Percentiles rank a stretch among this genome's conserved stretches.
Conservation (phyloP, 148 eudicot species). For the Amaranthus cruentus region DNA sequence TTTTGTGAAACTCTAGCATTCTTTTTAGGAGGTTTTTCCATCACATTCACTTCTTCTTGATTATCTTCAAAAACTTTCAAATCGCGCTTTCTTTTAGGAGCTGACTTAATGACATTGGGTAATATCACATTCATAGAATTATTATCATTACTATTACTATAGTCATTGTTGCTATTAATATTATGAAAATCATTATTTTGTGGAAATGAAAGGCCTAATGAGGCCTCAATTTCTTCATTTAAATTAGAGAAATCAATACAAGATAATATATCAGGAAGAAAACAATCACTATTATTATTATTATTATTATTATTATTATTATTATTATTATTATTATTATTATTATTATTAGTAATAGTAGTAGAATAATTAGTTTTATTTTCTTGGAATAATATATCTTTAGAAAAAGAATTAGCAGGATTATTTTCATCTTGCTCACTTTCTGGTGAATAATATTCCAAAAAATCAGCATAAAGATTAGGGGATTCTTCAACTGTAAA, state of each 20-base stretch:
- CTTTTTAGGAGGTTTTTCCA: constrained; percentile 37
- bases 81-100: constrained; percentile 40
- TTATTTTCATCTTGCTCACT: constrained; percentile 7
- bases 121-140: constrained; percentile 9
- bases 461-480: constrained; percentile 24
- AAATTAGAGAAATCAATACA: constrained; percentile 20
- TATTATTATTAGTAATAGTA: constrained; percentile 19
- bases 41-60: constrained; percentile 1
- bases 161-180: too few relatives aligned
- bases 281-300: constrained; percentile 14
- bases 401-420: neutral
- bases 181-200: constrained; percentile 4
- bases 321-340: constrained; percentile 24
- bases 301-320: constrained; percentile 22
- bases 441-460: constrained; percentile 20
- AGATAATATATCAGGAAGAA: neutral
- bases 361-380: neutral
- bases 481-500: constrained; percentile 34
- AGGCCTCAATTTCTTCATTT: constrained; percentile 12
- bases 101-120: constrained; percentile 20
- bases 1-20: constrained; percentile 38
- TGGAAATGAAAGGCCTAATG: constrained; percentile 12
- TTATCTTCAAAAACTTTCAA: neutral
- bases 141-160: neutral
- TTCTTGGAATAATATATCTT: neutral